These are phyloP conservation scores for Metschnikowia gelsemii DNA, from an alignment of 805 yeast species.

Conservation along the genomic window DNA sequence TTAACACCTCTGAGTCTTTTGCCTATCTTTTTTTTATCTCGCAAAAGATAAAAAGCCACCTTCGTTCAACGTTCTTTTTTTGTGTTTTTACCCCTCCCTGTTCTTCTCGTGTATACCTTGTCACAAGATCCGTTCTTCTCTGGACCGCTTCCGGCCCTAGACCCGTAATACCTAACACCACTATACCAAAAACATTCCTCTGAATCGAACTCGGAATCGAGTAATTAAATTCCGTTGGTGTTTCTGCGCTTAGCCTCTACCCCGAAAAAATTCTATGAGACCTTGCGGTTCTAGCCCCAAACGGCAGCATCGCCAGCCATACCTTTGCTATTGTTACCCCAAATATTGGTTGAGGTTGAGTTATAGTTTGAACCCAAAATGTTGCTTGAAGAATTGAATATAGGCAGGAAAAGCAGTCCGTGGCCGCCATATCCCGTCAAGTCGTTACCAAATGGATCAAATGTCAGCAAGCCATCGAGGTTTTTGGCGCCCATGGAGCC, in stretches of 20 bases:
- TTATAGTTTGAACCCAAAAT: slow-evolving; percentile 18
- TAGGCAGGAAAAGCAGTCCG: slow-evolving; percentile 17
- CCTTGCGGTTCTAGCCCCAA: slow-evolving; percentile 26
- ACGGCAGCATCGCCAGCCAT: slow-evolving; percentile 28
- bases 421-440: slow-evolving; percentile 4
- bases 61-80: no score
- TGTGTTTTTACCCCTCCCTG: no score
- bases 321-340: slow-evolving; percentile 24
- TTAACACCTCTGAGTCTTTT: background rate
- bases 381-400: slow-evolving; percentile 19
- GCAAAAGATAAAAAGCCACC: no score
- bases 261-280: background rate
- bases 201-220: no score
- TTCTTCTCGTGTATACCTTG: no score
- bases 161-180: no score
- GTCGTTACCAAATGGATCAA: slow-evolving; percentile 29
- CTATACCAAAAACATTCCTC: no score
- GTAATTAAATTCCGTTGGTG: no score
- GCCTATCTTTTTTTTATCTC: background rate
- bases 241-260: no score
- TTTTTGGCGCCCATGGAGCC: slow-evolving; percentile 9
- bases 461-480: slow-evolving; percentile 17
- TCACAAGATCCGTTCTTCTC: no score
- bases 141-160: no score
- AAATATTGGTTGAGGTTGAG: slow-evolving; percentile 23